Base-by-base conservation (phyloP, 2,329 filamentous ascomycete species). In the Pseudogymnoascus sp. region DNA sequence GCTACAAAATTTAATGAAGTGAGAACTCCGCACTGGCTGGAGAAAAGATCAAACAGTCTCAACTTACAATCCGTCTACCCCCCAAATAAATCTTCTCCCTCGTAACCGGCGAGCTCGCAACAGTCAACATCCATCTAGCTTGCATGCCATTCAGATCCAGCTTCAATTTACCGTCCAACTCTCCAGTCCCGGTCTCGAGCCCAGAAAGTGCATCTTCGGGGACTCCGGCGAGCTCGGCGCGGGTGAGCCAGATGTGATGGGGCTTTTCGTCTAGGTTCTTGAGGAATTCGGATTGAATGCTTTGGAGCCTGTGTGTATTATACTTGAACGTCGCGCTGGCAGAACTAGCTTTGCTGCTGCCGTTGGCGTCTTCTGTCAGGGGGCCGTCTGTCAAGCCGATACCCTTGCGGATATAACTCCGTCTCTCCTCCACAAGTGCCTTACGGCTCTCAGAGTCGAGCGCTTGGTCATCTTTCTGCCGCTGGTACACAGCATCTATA, bases 261-360 rank as follows among this genome's bases (percentile, higher is more conserved):
- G 86, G 86, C 76, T 92, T 89, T 74, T 92, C 88, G 70, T 91
- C 91, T 64, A 92, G 78, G 68, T 87, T 88, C 78, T 90, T 91
- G 71, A 88, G 83, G 74, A 89, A 89, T 62, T 84, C 79, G 64
- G 91, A 91, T 71, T 82, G 80, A 68, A 92, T 81, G 72, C 88
- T 83, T 67, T 87, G 90, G 61, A 92, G 78, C 12, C 87, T 79
- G 79, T 89, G 89, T 81, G 90, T 89, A 76, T 91, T 90, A 31
- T 31, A 6, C 23, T 23, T 7, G 8, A 54, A 31, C 14, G 3
- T 31, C 14, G 4, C 29, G 23, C 1, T 1, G 26, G 1, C 1
- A 26, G 42, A 47, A 8, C 21, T n/a, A 26, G 12, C 5, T 26
- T 4, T 12, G 16, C 23, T 8, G 14, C 8, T 31, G 1, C n/a